These are phyloP conservation scores for Linum lewisii DNA, from an alignment of 345 rosid genomes.

Conservation along the genomic window DNA sequence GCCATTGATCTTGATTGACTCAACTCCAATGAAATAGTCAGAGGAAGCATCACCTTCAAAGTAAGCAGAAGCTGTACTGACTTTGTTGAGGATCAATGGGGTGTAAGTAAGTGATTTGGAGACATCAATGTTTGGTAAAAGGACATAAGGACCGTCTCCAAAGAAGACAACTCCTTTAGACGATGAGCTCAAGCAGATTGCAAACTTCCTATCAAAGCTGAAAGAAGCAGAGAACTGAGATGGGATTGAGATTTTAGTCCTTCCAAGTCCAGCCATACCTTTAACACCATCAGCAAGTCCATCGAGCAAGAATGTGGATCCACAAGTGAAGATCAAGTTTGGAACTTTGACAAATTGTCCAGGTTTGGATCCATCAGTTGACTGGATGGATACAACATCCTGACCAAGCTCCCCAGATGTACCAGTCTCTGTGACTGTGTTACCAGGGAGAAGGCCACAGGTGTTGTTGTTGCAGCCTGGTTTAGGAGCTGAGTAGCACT, in stretches of 20 bases:
- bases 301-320: conserved; percentile 25
- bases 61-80: conserved; percentile 38
- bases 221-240: conserved; percentile 45
- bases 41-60: conserved; percentile 38
- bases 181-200: conserved; percentile 40
- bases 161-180: conserved; percentile 44
- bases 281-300: conserved; percentile 40
- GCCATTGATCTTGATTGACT: conserved; percentile 29
- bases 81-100: conserved; percentile 45
- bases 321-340: conserved; percentile 36
- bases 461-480: conserved; percentile 76
- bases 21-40: conserved; percentile 61
- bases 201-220: conserved; percentile 49
- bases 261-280: conserved; percentile 61
- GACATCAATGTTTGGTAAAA: conserved; percentile 42
- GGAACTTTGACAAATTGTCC: conserved; percentile 33
- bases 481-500: conserved; percentile 34
- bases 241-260: conserved; percentile 38
- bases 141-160: conserved; percentile 44
- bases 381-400: conserved; percentile 48
- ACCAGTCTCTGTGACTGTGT: conserved; percentile 31
- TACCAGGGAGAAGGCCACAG: conserved; percentile 36
- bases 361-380: conserved; percentile 57
- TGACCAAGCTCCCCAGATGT: conserved; percentile 43
- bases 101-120: conserved; percentile 42